Conservation (phyloP, 805 yeast genomes). For the Myxozyma monticola region DNA sequence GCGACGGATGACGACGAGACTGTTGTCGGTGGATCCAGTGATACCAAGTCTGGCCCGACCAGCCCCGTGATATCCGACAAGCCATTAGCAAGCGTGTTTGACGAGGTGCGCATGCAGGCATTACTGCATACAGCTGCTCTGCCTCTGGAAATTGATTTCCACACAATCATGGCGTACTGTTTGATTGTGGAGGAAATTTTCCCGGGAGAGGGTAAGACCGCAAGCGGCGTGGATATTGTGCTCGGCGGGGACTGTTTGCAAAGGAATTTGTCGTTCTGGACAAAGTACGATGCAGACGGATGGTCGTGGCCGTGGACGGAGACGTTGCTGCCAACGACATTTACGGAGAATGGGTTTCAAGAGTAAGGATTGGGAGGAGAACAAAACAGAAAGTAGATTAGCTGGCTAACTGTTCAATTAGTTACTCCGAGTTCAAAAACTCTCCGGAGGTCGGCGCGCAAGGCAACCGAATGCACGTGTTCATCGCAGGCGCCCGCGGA, state of each 20-base stretch:
- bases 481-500: neutral
- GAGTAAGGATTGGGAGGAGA: neutral
- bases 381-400: neutral
- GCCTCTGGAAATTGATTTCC: neutral
- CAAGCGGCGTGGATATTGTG: slow-evolving; percentile 14
- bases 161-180: neutral
- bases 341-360: neutral
- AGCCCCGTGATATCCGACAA: too few species aligned
- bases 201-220: slow-evolving; percentile 11
- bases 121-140: neutral
- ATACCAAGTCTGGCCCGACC: too few species aligned
- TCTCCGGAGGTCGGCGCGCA: too few species aligned
- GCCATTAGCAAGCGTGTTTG: neutral
- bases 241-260: slow-evolving; percentile 8
- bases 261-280: slow-evolving; percentile 9
- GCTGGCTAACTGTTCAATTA: neutral
- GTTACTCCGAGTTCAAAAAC: too few species aligned
- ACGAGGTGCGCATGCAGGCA: neutral
- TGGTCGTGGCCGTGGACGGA: slow-evolving; percentile 8
- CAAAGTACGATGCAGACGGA: slow-evolving; percentile 3
- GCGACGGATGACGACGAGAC: neutral
- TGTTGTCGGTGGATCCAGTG: neutral
- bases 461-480: too few species aligned
- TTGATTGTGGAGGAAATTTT: slow-evolving; percentile 12
- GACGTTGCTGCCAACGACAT: neutral